A percentile compares a stretch with the other conserved stretches of the same genome.
These are phyloP conservation scores for Saturnispora galanensis DNA, from an alignment of 805 yeast genomes.

Conservation along the genomic window DNA sequence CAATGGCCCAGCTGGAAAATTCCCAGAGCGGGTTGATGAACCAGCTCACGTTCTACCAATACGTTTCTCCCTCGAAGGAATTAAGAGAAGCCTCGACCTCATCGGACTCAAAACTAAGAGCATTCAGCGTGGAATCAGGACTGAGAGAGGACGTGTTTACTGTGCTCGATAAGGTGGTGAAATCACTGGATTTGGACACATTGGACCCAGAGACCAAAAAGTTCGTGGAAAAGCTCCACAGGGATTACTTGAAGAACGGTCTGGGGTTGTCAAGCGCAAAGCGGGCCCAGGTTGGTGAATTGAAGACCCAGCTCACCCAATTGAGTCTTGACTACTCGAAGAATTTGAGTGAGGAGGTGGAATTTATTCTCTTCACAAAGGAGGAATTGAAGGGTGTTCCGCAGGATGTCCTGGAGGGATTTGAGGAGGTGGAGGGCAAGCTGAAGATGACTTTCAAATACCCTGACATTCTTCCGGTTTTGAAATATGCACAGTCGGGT, in stretches of 20 bases:
- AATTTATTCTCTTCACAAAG: conserved; percentile 44
- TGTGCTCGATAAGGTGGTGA: conserved; percentile 46
- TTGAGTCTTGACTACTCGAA: conserved; percentile 49
- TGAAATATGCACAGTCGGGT: conserved; percentile 56
- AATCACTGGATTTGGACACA: conserved; percentile 23
- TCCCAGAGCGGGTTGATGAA: conserved; percentile 34
- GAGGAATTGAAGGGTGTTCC: conserved; percentile 73
- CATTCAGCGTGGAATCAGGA: conserved; percentile 52
- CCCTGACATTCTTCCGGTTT: conserved; percentile 71
- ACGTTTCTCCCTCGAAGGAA: conserved; percentile 56
- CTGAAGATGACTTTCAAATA: conserved; percentile 69
- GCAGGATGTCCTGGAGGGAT: conserved; percentile 44
- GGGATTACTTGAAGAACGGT: conserved; percentile 58
- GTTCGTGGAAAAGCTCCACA: conserved; percentile 46
- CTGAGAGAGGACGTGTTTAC: conserved; percentile 58
- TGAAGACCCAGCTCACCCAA: conserved; percentile 46
- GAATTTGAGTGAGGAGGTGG: conserved; percentile 65
- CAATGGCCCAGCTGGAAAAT: conserved; percentile 44
- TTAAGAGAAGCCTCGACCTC: conserved; percentile 61
- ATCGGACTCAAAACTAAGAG: conserved; percentile 49
- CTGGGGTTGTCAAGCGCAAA: conserved; percentile 47
- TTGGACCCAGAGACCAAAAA: conserved; percentile 45
- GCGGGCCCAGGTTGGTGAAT: conserved; percentile 45
- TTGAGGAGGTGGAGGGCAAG: conserved; percentile 30
- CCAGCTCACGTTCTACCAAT: conserved; percentile 59